A percentile compares a stretch with the other conserved stretches of the same genome.
Conservation (phyloP, 202 grass and related monocot species). For the Saccharum hybrid region DNA sequence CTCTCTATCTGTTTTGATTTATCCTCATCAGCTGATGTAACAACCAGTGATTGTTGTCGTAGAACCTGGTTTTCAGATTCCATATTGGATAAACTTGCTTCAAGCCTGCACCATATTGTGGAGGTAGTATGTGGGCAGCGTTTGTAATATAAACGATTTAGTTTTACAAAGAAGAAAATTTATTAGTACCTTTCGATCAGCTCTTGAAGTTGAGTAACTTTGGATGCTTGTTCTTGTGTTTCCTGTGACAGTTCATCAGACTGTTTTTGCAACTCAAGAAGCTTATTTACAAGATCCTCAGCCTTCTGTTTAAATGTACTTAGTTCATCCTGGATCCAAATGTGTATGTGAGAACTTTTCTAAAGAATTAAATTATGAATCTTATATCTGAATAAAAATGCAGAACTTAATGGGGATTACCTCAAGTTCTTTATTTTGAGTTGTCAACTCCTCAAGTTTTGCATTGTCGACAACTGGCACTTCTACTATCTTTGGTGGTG, state of each 20-base stretch:
- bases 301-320: slow-evolving; percentile 67
- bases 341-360: slow-evolving; percentile 27
- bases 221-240: slow-evolving; percentile 61
- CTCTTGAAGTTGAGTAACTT: slow-evolving; percentile 72
- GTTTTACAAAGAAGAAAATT: slow-evolving; percentile 16
- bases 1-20: slow-evolving; percentile 77
- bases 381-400: slow-evolving; percentile 19
- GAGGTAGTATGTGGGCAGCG: not conserved
- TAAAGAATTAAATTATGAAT: slow-evolving; percentile 32
- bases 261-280: slow-evolving; percentile 62
- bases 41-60: slow-evolving; percentile 78
- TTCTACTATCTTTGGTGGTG: slow-evolving; percentile 80
- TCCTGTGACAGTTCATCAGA: slow-evolving; percentile 60
- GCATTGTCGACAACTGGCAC: slow-evolving; percentile 72
- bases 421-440: slow-evolving; percentile 76
- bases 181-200: slow-evolving; percentile 72
- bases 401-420: slow-evolving; percentile 56
- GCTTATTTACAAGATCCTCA: slow-evolving; percentile 74
- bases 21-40: slow-evolving; percentile 82
- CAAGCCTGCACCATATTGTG: slow-evolving; percentile 64
- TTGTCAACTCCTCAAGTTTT: slow-evolving; percentile 69
- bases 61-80: slow-evolving; percentile 91
- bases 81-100: slow-evolving; percentile 74
- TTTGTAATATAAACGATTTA: slow-evolving; percentile 11
- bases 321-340: slow-evolving; percentile 62